Evolutionary conservation across 1,284 basidiomycete genomes (phyloP), one percentile per base, ranked within the genome.

Genomic region (Trichosporon coremiiforme): DNA sequence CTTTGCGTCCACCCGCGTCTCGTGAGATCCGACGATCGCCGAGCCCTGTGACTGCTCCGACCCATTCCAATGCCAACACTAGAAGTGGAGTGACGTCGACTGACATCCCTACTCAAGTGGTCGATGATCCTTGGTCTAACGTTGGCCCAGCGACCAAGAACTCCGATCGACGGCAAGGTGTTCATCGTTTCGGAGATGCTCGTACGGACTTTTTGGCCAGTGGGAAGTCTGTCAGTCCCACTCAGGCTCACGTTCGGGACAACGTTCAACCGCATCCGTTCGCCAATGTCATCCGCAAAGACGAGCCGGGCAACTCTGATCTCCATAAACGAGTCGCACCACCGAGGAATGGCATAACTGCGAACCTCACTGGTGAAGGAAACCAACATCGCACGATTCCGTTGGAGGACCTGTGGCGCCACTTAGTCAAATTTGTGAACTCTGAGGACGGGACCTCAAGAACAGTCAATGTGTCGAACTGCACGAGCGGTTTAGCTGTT

Each of bases 391-490:
- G 57, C 5, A 60, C 86, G 1, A 86, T 88, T 5, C 89, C 90
- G 0, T 83, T 92, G 25, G 91, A 94, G 70, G 92, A 94, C 74
- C 85, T 95, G 65, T 86, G 90, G 62, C 86, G 90, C 66, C 92
- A 91, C 79, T 84, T 93, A 13, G 90, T 97, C 78, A 96, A 93
- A 81, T 95, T 97, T 79, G 86, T 89, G 57, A 86, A 94, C 66
- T 89, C 90, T 1, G 94, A 93, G 20, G 91, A 92, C 65, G 83
- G 89, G 83, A 83, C 90, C 66, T 89, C 90, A 29, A 87, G 87
- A 60, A 91, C 90, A 0, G 88, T 98, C 71, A 90, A 95, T 78
- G 89, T 94, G 10, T 87, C 89, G 1, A 89, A 90, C 63, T 94
- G 91, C 76, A 85, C 86, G 0, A 90, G 89, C 45, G 94, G 93